Evolutionary conservation across 2,329 filamentous ascomycete species (phyloP), one percentile per base, ranked within the genome.

Genomic region (Diaporthe amygdali): DNA sequence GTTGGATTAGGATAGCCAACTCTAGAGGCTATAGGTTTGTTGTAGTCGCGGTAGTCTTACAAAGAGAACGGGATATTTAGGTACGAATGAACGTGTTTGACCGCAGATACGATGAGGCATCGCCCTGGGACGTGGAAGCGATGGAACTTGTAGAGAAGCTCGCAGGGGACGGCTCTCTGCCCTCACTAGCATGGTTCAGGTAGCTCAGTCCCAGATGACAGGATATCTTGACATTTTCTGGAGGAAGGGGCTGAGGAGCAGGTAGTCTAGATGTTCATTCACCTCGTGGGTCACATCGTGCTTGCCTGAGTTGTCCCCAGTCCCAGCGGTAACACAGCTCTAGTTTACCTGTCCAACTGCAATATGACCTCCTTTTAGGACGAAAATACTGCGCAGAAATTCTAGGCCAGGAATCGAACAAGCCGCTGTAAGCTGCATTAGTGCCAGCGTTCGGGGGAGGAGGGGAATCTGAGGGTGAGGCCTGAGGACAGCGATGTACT

Each of bases 171-270:
- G 37, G 37, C 37, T 49, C 72, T 52, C 71, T n/a, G 76, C 87
- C 86, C 83, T 94, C 92, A 76, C 89, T 89, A 9, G 92, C 92
- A 77, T 94, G 92, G 74, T 92, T 86, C 64, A 88, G 90, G 77
- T 94, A 94, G 82, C 94, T 94, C 63, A 94, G 82, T 0, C 92
- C 92, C 15, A 94, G 79, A 74, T 92, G 93, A 69, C 92, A 87
- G 59, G 94, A 90, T 0, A 91, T 93, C 76, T 84, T 86, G 70
- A 92, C 87, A 71, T 93, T 87, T 66, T 90, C 84, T 2, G 86
- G 84, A 1, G 90, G 88, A 22, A 94, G 82, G 0, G 92, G 92
- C 2, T 82, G 17, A 94, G 84, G n/a, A 94, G 83, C 56, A 84
- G 79, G 46, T 84, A n/a, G n/a, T n/a, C n/a, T n/a, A 82, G 72